phyloP scores from a whole-genome alignment of 371 early-diverging fungal species.

The Mortierella sp. region DNA sequence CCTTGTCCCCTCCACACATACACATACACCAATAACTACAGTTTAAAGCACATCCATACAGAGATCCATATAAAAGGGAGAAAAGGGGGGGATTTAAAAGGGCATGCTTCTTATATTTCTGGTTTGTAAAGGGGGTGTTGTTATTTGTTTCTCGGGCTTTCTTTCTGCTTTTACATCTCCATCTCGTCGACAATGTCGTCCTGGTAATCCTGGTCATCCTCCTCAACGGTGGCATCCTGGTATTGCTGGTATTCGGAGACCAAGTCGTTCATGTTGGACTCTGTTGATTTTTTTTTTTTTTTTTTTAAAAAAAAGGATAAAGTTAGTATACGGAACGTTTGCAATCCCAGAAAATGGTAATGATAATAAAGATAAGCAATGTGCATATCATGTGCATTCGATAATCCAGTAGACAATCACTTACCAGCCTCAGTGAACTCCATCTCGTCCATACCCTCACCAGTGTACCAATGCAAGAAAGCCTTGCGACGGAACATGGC shows the following conservation, averaged over 20 bases:
- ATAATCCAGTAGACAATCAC: neutral
- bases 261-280: slow-evolving; percentile 94
- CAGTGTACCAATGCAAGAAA: slow-evolving; percentile 96
- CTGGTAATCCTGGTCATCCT: slow-evolving; percentile 72
- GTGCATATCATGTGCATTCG: neutral
- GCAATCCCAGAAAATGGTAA: neutral
- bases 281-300: no score
- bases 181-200: slow-evolving; percentile 61
- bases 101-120: no score
- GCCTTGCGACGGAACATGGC: slow-evolving; percentile 95
- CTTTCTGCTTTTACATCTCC: neutral
- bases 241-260: slow-evolving; percentile 98
- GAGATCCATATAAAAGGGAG: no score
- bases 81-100: no score
- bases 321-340: neutral
- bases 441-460: slow-evolving; percentile 97
- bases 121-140: no score
- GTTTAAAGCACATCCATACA: no score
- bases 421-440: slow-evolving; percentile 84
- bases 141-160: no score
- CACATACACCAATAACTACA: no score
- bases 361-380: neutral
- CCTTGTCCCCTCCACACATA: no score
- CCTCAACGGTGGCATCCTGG: slow-evolving; percentile 87
- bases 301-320: neutral